A percentile compares a stretch with the other conserved stretches of the same genome.
These are phyloP conservation scores for Silene latifolia DNA, from an alignment of 148 eudicot species.

Conservation along the genomic window DNA sequence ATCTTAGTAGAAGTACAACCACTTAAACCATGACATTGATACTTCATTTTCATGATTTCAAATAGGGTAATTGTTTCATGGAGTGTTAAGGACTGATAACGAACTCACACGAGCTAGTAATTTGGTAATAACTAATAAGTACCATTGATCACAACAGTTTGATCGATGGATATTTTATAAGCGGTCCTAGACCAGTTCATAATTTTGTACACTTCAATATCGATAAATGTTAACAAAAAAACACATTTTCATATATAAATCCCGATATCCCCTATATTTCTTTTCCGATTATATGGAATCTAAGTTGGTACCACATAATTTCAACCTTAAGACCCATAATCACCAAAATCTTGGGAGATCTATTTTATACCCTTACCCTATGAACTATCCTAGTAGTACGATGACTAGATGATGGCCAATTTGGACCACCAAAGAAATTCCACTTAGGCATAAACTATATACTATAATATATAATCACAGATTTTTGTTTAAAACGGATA, in stretches of 20 bases:
- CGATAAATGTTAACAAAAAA: no score
- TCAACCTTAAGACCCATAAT: neutral
- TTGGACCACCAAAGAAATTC: constrained; percentile 9
- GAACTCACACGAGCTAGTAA: neutral
- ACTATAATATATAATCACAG: neutral
- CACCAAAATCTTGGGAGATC: constrained; percentile 13
- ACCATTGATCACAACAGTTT: neutral
- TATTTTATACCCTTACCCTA: constrained; percentile 17
- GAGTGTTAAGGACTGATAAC: neutral
- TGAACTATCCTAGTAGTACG: constrained; percentile 3
- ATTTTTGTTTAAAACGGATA: no score
- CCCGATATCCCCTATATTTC: neutral
- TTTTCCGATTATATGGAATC: neutral
- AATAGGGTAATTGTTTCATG: neutral
- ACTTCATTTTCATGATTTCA: constrained; percentile 1
- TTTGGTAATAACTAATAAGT: no score
- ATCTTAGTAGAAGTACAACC: neutral
- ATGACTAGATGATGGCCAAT: constrained; percentile 11
- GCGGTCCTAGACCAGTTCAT: no score
- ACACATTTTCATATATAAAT: no score
- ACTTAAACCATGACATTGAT: neutral
- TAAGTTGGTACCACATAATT: constrained; percentile 2
- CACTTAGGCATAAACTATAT: neutral
- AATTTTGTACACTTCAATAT: no score
- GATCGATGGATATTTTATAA: neutral